Percentiles rank a stretch among this genome's conserved stretches.
Evolutionary conservation across 83 land plant genomes (phyloP).

Genomic region (Picea mariana): DNA sequence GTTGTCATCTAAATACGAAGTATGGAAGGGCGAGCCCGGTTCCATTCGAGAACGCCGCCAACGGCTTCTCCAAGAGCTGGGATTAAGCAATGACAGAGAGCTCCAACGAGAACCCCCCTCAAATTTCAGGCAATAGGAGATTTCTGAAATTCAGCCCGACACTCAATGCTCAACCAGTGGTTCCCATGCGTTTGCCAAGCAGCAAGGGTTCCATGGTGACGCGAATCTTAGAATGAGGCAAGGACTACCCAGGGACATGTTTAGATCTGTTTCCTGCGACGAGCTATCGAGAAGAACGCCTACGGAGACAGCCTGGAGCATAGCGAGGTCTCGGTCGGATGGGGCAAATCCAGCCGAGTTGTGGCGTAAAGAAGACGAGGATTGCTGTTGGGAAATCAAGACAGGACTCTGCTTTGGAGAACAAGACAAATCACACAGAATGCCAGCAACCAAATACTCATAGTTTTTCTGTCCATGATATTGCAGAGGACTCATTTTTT

Average conservation of each 20-base stretch:
- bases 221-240: not conserved
- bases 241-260: not conserved
- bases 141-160: not conserved
- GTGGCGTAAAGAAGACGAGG: slow-evolving; percentile 1
- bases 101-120: not conserved
- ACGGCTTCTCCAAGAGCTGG: slow-evolving; percentile 31
- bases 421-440: no score
- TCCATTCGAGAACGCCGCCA: slow-evolving; percentile 59
- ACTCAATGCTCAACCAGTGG: not conserved
- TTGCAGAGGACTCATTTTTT: no score
- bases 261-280: slow-evolving; percentile 36
- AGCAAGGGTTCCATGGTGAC: not conserved
- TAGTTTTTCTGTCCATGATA: no score
- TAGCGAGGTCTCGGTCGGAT: slow-evolving; percentile 16
- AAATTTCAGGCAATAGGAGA: not conserved
- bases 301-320: not conserved
- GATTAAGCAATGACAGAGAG: no score
- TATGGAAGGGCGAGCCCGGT: not conserved
- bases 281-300: not conserved
- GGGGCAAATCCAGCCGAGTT: slow-evolving; percentile 1
- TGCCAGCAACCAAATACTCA: no score
- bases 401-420: no score
- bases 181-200: not conserved
- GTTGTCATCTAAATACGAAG: no score
- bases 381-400: not conserved